phyloP scores from a whole-genome alignment of 139 green algal genomes.

The Axilococcus clingmanii region DNA sequence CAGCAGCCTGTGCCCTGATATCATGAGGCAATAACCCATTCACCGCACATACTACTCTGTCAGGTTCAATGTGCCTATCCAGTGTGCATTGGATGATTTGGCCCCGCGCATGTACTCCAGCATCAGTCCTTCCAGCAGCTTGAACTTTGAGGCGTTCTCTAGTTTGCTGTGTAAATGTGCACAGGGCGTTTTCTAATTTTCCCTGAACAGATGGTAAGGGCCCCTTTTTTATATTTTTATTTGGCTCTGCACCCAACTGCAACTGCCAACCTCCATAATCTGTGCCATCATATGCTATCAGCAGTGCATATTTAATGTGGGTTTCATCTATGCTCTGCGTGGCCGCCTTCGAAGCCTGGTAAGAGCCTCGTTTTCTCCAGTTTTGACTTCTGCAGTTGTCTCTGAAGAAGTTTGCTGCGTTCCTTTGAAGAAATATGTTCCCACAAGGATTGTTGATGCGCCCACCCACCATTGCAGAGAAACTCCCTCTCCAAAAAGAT shows the following conservation, averaged over 20 bases:
- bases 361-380: not conserved
- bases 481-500: not conserved
- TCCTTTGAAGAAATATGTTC: not conserved
- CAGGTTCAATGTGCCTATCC: not conserved
- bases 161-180: not conserved
- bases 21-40: conserved; percentile 2
- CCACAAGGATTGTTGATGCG: not conserved
- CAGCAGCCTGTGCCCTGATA: not conserved
- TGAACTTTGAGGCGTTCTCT: conserved; percentile 3
- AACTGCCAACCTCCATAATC: conserved; percentile 6
- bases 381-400: not conserved
- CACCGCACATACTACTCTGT: not conserved
- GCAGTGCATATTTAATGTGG: not conserved
- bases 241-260: not conserved
- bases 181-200: conserved; percentile 1
- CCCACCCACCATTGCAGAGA: not conserved
- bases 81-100: conserved; percentile 3
- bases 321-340: not conserved
- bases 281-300: conserved; percentile 7
- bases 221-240: too few species aligned
- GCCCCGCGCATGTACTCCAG: conserved; percentile 7
- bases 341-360: not conserved
- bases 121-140: conserved; percentile 1
- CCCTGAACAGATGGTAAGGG: conserved; percentile 5
- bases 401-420: not conserved